Conservation (phyloP, 2,329 filamentous ascomycete species). For the Diplocarpon rosae region DNA sequence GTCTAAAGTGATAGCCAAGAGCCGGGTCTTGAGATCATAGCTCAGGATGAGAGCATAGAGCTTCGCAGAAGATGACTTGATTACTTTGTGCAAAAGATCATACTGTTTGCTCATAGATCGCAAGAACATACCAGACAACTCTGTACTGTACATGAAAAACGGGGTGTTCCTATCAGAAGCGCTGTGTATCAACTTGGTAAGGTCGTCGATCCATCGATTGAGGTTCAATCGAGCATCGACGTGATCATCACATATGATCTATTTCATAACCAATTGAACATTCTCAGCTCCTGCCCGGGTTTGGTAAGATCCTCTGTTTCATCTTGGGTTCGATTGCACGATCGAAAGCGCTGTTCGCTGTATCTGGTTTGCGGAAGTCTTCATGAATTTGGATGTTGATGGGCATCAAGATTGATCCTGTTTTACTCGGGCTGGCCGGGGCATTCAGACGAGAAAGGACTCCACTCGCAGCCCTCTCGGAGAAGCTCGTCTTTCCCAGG, state of each 20-base stretch:
- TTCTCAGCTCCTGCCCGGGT: slow-evolving; percentile 21
- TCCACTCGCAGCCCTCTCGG: slow-evolving; percentile 33
- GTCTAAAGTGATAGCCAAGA: slow-evolving; percentile 32
- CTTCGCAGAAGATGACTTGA: slow-evolving; percentile 29
- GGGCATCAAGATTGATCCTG: slow-evolving; percentile 37
- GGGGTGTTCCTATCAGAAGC: slow-evolving; percentile 34
- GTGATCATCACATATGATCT: slow-evolving; percentile 35
- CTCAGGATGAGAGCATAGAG: slow-evolving; percentile 32
- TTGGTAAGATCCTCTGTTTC: slow-evolving; percentile 29
- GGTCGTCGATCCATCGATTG: slow-evolving; percentile 35
- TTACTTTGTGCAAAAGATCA: slow-evolving; percentile 33
- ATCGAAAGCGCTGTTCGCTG: slow-evolving; percentile 26
- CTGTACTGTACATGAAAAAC: slow-evolving; percentile 37
- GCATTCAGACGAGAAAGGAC: slow-evolving; percentile 34
- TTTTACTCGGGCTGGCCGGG: slow-evolving; percentile 35
- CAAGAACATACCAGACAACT: slow-evolving; percentile 38
- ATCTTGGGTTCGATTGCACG: slow-evolving; percentile 13
- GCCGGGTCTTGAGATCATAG: slow-evolving; percentile 34
- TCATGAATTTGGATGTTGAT: slow-evolving; percentile 32
- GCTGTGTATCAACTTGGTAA: slow-evolving; percentile 37
- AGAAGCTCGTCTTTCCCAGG: slow-evolving; percentile 31
- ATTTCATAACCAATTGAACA: slow-evolving; percentile 32
- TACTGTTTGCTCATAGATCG: too few relatives aligned
- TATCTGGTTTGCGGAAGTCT: slow-evolving; percentile 34
- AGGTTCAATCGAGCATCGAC: slow-evolving; percentile 34